A percentile compares a stretch with the other conserved stretches of the same genome.
Evolutionary conservation across 2,329 filamentous ascomycete genomes (phyloP).

Genomic region (Zasmidium cellare): DNA sequence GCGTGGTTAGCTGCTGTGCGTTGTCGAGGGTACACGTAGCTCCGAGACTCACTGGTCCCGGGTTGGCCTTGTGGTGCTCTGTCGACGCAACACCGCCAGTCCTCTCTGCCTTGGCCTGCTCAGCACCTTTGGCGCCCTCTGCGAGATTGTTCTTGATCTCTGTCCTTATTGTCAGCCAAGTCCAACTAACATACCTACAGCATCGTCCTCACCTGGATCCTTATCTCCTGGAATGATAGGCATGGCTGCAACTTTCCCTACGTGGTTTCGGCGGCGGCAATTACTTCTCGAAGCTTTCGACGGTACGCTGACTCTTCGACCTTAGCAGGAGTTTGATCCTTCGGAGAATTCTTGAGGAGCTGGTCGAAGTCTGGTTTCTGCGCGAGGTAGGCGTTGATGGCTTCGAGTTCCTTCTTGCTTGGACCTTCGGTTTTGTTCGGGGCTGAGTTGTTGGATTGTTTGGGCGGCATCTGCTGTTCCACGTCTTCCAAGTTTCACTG

Average conservation of each 20-base stretch:
- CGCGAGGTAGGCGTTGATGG: constrained; percentile 10
- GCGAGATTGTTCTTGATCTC: constrained; percentile 23
- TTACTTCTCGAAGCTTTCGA: neutral
- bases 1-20: neutral
- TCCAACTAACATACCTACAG: neutral
- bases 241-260: constrained; percentile 9
- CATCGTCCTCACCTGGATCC: constrained; percentile 14
- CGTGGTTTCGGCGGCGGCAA: neutral
- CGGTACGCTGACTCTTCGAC: neutral
- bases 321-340: neutral
- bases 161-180: neutral
- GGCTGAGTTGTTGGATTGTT: neutral
- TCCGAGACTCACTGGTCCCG: constrained; percentile 35
- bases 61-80: constrained; percentile 44
- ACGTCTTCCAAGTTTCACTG: neutral
- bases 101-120: constrained; percentile 16
- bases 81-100: constrained; percentile 30
- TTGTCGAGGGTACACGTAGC: neutral
- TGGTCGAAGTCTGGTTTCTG: constrained; percentile 10
- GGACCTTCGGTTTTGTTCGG: constrained; percentile 3
- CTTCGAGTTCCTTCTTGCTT: constrained; percentile 7
- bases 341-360: neutral
- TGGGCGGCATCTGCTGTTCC: constrained; percentile 6
- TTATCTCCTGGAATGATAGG: constrained; percentile 25
- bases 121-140: constrained; percentile 18